Base-by-base conservation (phyloP, 352 stramenopile species). In the Phytophthora palmivora region DNA sequence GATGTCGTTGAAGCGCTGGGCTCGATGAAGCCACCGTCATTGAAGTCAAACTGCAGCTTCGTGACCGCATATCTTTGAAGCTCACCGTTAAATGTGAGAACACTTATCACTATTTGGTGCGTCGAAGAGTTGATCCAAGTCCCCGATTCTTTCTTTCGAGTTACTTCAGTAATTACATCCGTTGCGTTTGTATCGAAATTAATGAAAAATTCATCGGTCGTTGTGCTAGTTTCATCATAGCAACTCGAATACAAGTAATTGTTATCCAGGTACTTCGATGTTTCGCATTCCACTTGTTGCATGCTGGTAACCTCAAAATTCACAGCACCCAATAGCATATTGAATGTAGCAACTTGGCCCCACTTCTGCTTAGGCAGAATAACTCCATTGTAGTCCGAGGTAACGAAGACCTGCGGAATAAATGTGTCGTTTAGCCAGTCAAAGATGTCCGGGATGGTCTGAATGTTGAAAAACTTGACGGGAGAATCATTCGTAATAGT, bases 41-140 rank as follows among this genome's bases (percentile, higher is more conserved):
- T 53, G 46, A 82, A 82, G 44, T 67, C 36, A n/a, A 87, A 10
- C 11, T 48, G 55, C 8, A 84, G 45, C 10, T 72, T 64, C 0
- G 69, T 83, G 34, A 81, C 63, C 2, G 51, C 66, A 18, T 81
- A 82, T 1, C 43, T 58, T 8, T 60, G 34, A 6, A 87, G 42
- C 28, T 87, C 72, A 16, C 62, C 74, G 21, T 87, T 82, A 52
- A 78, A 75, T 4, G 66, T 78, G 15, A 82, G 73, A 18, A 84
- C 43, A 14, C 57, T 79, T 59, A 82, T 73, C 6, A 58, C 8
- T 15, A 84, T 42, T 44, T 64, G 49, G 19, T 74, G 50, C 2
- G 74, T 82, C 2, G 65, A 72, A n/a, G 62, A 66, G 16, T 69
- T 42, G 12, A 84, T 45, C 77, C 77, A 86, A 4, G 19, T 49